Evolutionary conservation across 805 yeast genomes (phyloP), one percentile per base, ranked within the genome.

Genomic region (Huiozyma sinensis): DNA sequence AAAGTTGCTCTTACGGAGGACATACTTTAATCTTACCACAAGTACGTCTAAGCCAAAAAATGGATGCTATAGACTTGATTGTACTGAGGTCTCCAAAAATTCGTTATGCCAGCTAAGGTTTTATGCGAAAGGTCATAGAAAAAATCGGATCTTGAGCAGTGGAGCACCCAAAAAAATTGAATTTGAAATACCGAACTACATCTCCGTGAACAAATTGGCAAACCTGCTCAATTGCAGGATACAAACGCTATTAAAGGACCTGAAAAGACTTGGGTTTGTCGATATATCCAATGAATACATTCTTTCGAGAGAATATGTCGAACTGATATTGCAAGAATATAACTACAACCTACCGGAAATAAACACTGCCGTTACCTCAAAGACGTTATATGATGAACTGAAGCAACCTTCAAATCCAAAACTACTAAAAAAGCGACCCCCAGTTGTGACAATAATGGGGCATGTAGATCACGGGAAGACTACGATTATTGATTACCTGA

Each of bases 381-480:
- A 70, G n/a, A 67, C 71, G 5, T 80, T 83, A 2, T 72, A 71
- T 10, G 81, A 77, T 48, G 63, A 81, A 42, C 76, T 80, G 49
- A 77, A 86, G 12, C 70, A 74, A 11, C 75, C 79, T 0, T 53
- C 57, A 13, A 58, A 67, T 1, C 75, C 84, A 0, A 70, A 66
- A 2, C 56, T 64, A 24, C 60, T 82, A 49, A 77, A 75, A 38
- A 70, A 79, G 6, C 69, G 97, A 50, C 88, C 98, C 0, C 98
- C 98, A 0, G 82, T 92, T 27, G 97, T 92, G 5, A 89, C 98
- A 0, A 85, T 92, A 42, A 92, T 92, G 97, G 98, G 98, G 2
- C 98, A 92, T 62, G 98, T 92, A 30, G 98, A 92, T 63, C 98
- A 92, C 58, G 98, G 98, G 2, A 92, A 92, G 61, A 92, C 98